Conservation (phyloP, 1,139 yeast genomes). For the Meyerozyma elateridarum region DNA sequence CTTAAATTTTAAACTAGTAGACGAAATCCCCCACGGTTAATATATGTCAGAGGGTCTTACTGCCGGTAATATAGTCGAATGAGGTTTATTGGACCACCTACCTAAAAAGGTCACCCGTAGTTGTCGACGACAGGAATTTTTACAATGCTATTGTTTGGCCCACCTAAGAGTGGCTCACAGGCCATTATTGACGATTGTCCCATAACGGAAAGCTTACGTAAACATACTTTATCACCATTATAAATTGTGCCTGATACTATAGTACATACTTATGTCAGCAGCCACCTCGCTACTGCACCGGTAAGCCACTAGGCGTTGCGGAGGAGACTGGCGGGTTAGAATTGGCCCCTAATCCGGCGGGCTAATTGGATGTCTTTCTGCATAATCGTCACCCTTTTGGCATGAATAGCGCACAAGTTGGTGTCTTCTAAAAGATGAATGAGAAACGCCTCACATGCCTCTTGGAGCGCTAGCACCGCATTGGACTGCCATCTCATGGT, state of each 20-base stretch:
- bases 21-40: too few relatives aligned
- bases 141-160: too few relatives aligned
- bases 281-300: background rate
- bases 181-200: constrained; percentile 3
- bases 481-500: constrained; percentile 84
- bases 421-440: constrained; percentile 88
- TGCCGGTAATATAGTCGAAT: too few relatives aligned
- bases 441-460: constrained; percentile 86
- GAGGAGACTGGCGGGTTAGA: constrained; percentile 7
- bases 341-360: constrained; percentile 73
- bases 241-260: background rate
- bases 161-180: too few relatives aligned
- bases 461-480: constrained; percentile 86
- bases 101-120: too few relatives aligned
- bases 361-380: constrained; percentile 91
- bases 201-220: constrained; percentile 4
- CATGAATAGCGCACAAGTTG: constrained; percentile 85
- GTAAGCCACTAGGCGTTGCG: too few relatives aligned
- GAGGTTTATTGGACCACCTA: too few relatives aligned
- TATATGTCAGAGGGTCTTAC: too few relatives aligned
- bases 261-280: constrained; percentile 1
- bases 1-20: too few relatives aligned
- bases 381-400: constrained; percentile 91
- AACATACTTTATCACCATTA: background rate
- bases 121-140: too few relatives aligned